These are phyloP conservation scores for Argentina anserina DNA, from an alignment of 306 rosid genomes.

Conservation along the genomic window DNA sequence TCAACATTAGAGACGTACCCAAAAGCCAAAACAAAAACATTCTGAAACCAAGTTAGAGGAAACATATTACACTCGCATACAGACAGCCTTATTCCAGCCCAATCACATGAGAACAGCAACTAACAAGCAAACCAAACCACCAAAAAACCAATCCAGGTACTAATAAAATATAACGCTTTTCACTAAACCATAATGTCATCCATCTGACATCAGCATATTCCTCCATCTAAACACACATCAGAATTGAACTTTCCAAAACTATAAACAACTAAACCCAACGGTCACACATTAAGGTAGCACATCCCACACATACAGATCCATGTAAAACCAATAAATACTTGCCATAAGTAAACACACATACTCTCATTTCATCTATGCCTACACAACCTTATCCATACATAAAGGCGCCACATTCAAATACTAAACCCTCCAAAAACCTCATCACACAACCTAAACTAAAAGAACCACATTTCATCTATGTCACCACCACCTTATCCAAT, in stretches of 20 bases:
- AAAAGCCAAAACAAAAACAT: neutral
- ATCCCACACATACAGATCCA: neutral
- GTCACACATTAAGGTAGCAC: neutral
- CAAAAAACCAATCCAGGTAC: neutral
- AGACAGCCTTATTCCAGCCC: neutral
- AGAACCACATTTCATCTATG: conserved; percentile 1
- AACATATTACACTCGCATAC: neutral
- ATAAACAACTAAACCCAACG: neutral
- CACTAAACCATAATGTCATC: neutral
- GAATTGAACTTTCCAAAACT: neutral
- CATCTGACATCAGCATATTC: neutral
- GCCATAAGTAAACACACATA: neutral
- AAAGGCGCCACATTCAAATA: neutral
- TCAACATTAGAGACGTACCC: neutral
- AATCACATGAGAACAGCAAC: neutral
- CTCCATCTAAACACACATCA: neutral
- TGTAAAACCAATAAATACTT: neutral
- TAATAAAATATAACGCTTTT: neutral
- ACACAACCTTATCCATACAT: conserved; percentile 6
- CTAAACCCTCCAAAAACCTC: neutral
- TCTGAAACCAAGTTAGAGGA: neutral
- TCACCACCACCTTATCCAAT: neutral
- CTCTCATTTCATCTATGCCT: neutral
- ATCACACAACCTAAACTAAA: neutral
- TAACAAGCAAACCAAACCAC: neutral